Evolutionary conservation across 495 filamentous ascomycete species (phyloP), one percentile per base, ranked within the genome.

Genomic region (Aspergillus asperescens): DNA sequence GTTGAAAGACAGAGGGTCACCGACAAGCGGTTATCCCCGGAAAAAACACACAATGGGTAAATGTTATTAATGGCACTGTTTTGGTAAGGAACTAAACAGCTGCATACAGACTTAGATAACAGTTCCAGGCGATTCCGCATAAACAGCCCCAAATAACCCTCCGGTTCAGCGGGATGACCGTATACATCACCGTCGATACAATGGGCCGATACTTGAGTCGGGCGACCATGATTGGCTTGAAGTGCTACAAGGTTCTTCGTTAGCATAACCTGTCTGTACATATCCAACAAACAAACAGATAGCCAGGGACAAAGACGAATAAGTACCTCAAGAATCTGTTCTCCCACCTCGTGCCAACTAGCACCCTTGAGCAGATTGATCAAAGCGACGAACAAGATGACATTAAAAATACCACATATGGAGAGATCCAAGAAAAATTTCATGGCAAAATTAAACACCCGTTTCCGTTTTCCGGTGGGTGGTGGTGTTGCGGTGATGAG

Each of bases 361-460:
- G 52, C 58, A 34, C 78, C 78, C 58, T 76, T 80, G 3, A 85
- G 57, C 10, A 77, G 48, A 54, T 78, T 75, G 54, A 85, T 81
- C 29, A 76, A 66, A 16, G 74, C 73, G 13, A 87, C 78, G 68
- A 95, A 96, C 22, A 88, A 57, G 5, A 86, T 64, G 5, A 88
- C 94, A 65, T 98, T 98, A 50, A 86, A 60, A 9, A 81, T 76
- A 4, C 84, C 86, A 9, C 85, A 86, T 10, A 90, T 46, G 0
- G 86, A 88, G 67, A 94, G 90, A 63, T 98, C 93, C 2, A 96
- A 75, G 5, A 82, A 13, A 48, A 94, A 84, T 67, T 98, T 98
- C 71, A 81, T 83, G 34, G 76, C 45, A 5, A 91, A 93, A 64
- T 95, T 93, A 38, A 59, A 61, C 39, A 82, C 68, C 2, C 71